Conservation (phyloP, 176 grass and related monocot species). For the Oryza punctata region DNA sequence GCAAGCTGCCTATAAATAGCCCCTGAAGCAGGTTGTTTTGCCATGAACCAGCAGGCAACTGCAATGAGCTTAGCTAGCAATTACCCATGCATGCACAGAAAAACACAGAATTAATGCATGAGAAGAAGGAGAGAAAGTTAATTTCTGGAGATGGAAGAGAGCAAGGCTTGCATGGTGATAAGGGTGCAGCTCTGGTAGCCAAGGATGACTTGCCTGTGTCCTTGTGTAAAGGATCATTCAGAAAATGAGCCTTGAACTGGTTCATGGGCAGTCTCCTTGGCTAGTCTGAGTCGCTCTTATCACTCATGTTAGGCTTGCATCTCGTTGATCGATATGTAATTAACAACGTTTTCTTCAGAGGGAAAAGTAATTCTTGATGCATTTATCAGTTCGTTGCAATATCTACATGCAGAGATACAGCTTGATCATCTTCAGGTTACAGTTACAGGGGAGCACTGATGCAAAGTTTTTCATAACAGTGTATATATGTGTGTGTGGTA, state of each 20-base stretch:
- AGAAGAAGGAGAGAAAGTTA: background rate
- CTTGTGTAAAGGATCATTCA: background rate
- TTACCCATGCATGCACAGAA: background rate
- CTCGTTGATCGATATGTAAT: background rate
- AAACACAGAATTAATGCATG: background rate
- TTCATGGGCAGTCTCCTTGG: slow-evolving; percentile 18
- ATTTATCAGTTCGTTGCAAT: background rate
- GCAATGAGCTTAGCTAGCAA: background rate
- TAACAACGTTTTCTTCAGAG: background rate
- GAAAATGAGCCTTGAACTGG: background rate
- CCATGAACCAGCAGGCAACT: background rate
- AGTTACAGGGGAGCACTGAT: background rate
- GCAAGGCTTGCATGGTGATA: slow-evolving; percentile 5
- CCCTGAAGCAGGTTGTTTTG: background rate
- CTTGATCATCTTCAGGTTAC: background rate
- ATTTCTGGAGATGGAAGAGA: background rate
- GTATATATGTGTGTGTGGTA: background rate
- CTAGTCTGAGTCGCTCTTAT: slow-evolving; percentile 1
- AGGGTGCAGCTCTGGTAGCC: slow-evolving; percentile 11
- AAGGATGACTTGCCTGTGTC: slow-evolving; percentile 37
- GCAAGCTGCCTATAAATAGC: background rate
- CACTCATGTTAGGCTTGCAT: slow-evolving; percentile 40
- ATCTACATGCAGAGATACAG: background rate
- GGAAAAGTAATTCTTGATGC: background rate
- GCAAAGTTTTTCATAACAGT: background rate